phyloP scores from a whole-genome alignment of 2,329 filamentous ascomycete species.

The Didymosphaeria variabile region DNA sequence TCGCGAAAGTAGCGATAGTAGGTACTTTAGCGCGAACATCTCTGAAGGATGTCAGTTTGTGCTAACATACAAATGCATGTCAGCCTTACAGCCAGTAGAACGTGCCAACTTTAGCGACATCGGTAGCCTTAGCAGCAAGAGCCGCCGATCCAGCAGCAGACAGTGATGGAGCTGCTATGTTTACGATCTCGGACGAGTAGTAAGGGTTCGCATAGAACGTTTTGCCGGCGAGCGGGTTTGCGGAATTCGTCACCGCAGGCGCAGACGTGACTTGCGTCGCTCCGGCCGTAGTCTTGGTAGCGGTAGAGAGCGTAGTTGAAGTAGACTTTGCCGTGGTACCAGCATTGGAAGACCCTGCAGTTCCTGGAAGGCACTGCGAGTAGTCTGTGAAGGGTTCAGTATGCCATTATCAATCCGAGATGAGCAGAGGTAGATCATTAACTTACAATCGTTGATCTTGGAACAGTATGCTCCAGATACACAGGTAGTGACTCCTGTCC shows the following conservation, averaged over 20 bases:
- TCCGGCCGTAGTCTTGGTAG: slow-evolving; percentile 14
- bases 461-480: slow-evolving; percentile 21
- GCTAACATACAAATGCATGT: neutral
- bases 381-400: slow-evolving; percentile 15
- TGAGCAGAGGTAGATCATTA: neutral
- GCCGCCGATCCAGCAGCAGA: slow-evolving; percentile 61
- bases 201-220: slow-evolving; percentile 60
- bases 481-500: slow-evolving; percentile 16
- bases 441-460: slow-evolving; percentile 21
- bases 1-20: slow-evolving; percentile 55
- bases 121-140: slow-evolving; percentile 58
- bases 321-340: slow-evolving; percentile 10
- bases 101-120: slow-evolving; percentile 59
- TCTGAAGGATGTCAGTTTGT: slow-evolving; percentile 19
- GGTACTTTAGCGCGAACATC: slow-evolving; percentile 60
- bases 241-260: slow-evolving; percentile 45
- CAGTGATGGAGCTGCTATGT: slow-evolving; percentile 68
- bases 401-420: neutral
- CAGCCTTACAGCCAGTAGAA: slow-evolving; percentile 56
- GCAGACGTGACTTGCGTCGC: slow-evolving; percentile 13
- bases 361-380: slow-evolving; percentile 21
- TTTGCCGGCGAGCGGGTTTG: slow-evolving; percentile 61
- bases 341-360: slow-evolving; percentile 7
- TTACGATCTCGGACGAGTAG: slow-evolving; percentile 61
- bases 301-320: slow-evolving; percentile 22